Conservation (phyloP, 768 basidiomycete species). For the Mycena polygramma region DNA sequence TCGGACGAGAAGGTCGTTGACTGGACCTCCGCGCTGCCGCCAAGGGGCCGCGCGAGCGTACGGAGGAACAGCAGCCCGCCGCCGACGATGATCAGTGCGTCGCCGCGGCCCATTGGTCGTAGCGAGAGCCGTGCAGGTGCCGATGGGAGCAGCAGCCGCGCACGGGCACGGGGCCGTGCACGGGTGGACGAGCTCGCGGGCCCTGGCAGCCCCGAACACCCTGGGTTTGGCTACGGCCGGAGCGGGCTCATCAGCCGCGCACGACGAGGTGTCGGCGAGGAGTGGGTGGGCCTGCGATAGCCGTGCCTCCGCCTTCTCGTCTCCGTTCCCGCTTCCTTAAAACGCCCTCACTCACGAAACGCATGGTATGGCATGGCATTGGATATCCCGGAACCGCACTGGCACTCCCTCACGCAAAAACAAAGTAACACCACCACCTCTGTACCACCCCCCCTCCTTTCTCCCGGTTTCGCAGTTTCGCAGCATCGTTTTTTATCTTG, state of each 20-base stretch:
- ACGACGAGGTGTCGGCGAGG: slow-evolving; percentile 36
- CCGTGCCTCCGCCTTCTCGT: background rate
- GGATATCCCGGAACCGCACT: background rate
- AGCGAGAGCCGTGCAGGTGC: slow-evolving; percentile 8
- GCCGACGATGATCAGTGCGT: slow-evolving; percentile 54
- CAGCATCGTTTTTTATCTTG: too few species aligned
- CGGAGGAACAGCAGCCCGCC: slow-evolving; percentile 61
- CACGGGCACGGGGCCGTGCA: slow-evolving; percentile 65
- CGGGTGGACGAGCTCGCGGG: slow-evolving; percentile 67
- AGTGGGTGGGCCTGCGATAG: slow-evolving; percentile 5
- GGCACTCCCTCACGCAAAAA: background rate
- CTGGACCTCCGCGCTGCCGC: slow-evolving; percentile 57
- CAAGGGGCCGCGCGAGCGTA: slow-evolving; percentile 58
- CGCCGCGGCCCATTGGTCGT: background rate
- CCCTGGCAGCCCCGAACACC: slow-evolving; percentile 59
- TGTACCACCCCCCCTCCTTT: slow-evolving; percentile 4
- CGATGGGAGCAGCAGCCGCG: slow-evolving; percentile 44
- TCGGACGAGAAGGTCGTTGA: slow-evolving; percentile 58
- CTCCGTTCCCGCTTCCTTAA: background rate
- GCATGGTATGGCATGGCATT: background rate
- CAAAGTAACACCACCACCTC: slow-evolving; percentile 6
- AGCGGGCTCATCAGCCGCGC: slow-evolving; percentile 70
- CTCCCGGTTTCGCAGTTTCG: too few species aligned
- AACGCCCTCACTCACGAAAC: background rate
- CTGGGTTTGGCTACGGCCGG: slow-evolving; percentile 74